Evolutionary conservation across 306 rosid species (phyloP).

Genomic region (Cercis canadensis): DNA sequence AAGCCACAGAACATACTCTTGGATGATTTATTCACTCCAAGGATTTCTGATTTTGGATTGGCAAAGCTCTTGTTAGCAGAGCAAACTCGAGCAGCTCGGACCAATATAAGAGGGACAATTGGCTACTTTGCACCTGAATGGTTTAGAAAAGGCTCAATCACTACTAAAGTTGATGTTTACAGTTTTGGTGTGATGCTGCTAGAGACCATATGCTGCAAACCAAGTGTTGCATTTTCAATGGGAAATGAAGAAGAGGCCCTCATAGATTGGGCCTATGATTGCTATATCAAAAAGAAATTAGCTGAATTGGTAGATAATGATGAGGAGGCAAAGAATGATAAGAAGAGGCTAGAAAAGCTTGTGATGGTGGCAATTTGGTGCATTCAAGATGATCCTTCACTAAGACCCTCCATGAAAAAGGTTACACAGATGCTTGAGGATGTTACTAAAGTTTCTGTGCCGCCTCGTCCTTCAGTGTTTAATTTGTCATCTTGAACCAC

Average conservation of each 20-base stretch:
- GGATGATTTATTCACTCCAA: constrained; percentile 1
- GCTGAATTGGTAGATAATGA: not conserved
- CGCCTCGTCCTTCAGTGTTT: not conserved
- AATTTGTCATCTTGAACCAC: not conserved
- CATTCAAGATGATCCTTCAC: constrained; percentile 35
- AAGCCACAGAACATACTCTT: constrained; percentile 19
- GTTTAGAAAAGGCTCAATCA: constrained; percentile 2
- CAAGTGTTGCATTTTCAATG: not conserved
- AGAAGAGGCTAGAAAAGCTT: constrained; percentile 27
- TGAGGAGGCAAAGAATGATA: constrained; percentile 22
- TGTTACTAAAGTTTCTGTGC: not conserved
- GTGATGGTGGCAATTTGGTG: constrained; percentile 37
- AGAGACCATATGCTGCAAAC: constrained; percentile 19
- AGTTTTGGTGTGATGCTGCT: constrained; percentile 22
- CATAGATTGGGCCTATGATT: constrained; percentile 3
- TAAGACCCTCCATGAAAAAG: constrained; percentile 28
- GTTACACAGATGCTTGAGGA: constrained; percentile 30
- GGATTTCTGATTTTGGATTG: constrained; percentile 34
- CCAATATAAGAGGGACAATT: constrained; percentile 11
- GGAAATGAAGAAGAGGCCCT: not conserved
- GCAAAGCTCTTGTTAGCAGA: constrained; percentile 17
- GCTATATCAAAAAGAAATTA: not conserved
- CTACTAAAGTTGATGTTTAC: constrained; percentile 13
- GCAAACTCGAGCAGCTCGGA: constrained; percentile 1
- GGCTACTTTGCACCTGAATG: constrained; percentile 35